A percentile compares a stretch with the other conserved stretches of the same genome.
Conservation (phyloP, 1,284 basidiomycete genomes). For the Mycena citricolor region DNA sequence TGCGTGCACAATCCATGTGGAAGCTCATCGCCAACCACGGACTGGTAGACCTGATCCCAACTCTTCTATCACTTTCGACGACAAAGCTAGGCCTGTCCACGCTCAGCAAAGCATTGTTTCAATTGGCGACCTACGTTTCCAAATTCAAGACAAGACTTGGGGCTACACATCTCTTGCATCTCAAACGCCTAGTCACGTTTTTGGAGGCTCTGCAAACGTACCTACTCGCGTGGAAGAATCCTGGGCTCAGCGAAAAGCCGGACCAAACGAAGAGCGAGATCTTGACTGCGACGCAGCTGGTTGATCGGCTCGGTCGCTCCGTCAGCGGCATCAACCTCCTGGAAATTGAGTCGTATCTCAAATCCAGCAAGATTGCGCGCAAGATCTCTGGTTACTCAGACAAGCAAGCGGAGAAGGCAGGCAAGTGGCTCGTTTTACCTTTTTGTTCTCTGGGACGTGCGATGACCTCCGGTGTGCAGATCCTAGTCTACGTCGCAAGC, state of each 20-base stretch:
- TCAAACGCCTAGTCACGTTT: slow-evolving; percentile 77
- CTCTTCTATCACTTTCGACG: slow-evolving; percentile 85
- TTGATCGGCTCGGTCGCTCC: slow-evolving; percentile 66
- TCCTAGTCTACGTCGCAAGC: slow-evolving; percentile 31
- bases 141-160: slow-evolving; percentile 80
- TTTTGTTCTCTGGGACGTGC: slow-evolving; percentile 1
- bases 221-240: slow-evolving; percentile 49
- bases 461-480: slow-evolving; percentile 28
- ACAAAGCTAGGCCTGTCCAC: slow-evolving; percentile 61
- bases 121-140: slow-evolving; percentile 78
- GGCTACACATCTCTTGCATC: slow-evolving; percentile 73
- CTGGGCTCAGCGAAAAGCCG: slow-evolving; percentile 25
- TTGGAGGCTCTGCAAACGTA: slow-evolving; percentile 67
- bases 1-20: slow-evolving; percentile 41
- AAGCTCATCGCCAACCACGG: neutral
- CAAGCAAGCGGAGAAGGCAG: slow-evolving; percentile 55
- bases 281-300: slow-evolving; percentile 64
- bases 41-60: slow-evolving; percentile 78
- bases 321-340: slow-evolving; percentile 77
- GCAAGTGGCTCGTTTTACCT: slow-evolving; percentile 34
- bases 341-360: slow-evolving; percentile 83
- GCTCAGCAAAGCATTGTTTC: slow-evolving; percentile 66
- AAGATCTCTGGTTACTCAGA: slow-evolving; percentile 84
- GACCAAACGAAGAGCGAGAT: slow-evolving; percentile 45
- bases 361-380: slow-evolving; percentile 77